phyloP scores from a whole-genome alignment of 495 filamentous ascomycete genomes.

The Penicillium herquei region DNA sequence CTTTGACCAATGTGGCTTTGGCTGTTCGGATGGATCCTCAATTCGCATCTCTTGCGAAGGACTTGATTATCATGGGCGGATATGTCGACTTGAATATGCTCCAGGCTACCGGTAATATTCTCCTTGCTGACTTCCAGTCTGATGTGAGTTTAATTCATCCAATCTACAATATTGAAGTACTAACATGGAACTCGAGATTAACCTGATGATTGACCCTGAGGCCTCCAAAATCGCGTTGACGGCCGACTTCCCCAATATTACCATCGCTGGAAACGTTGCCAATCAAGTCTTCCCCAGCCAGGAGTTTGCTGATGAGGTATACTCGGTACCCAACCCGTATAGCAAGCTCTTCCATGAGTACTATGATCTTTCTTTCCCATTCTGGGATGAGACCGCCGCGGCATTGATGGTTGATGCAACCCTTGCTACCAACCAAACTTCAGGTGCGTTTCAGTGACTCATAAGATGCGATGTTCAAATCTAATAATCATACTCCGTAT shows the following conservation, averaged over 20 bases:
- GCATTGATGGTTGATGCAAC: conserved; percentile 35
- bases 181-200: conserved; percentile 20
- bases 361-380: conserved; percentile 34
- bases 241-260: conserved; percentile 40
- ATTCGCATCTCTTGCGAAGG: conserved; percentile 40
- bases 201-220: conserved; percentile 44
- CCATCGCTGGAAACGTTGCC: conserved; percentile 40
- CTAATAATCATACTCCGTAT: background rate
- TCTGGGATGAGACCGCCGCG: conserved; percentile 44
- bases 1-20: conserved; percentile 43
- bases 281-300: conserved; percentile 33
- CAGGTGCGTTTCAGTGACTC: conserved; percentile 14
- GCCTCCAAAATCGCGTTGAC: conserved; percentile 41
- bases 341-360: conserved; percentile 31
- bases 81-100: conserved; percentile 42
- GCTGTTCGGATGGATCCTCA: conserved; percentile 37
- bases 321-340: conserved; percentile 23
- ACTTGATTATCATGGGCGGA: conserved; percentile 40
- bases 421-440: conserved; percentile 27
- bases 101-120: conserved; percentile 23
- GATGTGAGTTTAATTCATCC: conserved; percentile 18
- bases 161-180: background rate
- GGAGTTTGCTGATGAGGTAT: conserved; percentile 27
- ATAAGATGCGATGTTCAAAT: background rate
- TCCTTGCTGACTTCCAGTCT: conserved; percentile 32